Evolutionary conservation across 345 rosid genomes (phyloP).

Genomic region (Crucihimalaya himalaica): DNA sequence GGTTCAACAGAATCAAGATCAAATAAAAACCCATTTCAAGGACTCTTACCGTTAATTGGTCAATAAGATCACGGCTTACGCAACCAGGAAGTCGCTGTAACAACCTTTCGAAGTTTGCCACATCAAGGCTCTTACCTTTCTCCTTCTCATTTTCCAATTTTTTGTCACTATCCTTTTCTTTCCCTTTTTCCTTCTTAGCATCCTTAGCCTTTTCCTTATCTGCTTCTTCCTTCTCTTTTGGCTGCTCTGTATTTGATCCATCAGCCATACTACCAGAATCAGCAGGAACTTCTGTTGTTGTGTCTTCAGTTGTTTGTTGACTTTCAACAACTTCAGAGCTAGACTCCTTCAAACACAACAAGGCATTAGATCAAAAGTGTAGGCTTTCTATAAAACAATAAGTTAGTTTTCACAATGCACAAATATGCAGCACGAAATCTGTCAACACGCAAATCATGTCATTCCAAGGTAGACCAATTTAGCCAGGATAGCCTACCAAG

Average conservation of each 20-base stretch:
- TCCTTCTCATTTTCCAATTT: slow-evolving; percentile 87
- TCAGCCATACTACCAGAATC: slow-evolving; percentile 63
- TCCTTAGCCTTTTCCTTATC: slow-evolving; percentile 70
- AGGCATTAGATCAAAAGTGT: slow-evolving; percentile 1
- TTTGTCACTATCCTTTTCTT: slow-evolving; percentile 79
- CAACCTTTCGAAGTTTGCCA: slow-evolving; percentile 87
- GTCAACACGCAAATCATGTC: slow-evolving; percentile 11
- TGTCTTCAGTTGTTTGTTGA: slow-evolving; percentile 53
- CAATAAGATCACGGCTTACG: slow-evolving; percentile 96
- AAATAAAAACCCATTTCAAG: slow-evolving; percentile 25
- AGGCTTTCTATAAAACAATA: background rate
- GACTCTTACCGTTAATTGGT: slow-evolving; percentile 83
- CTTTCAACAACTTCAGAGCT: slow-evolving; percentile 66
- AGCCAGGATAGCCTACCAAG: slow-evolving; percentile 8
- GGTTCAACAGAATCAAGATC: background rate
- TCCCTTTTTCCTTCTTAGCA: slow-evolving; percentile 73
- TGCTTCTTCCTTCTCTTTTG: slow-evolving; percentile 81
- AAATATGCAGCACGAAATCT: slow-evolving; percentile 12
- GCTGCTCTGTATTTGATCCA: slow-evolving; percentile 61
- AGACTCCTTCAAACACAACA: slow-evolving; percentile 56
- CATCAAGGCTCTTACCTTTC: slow-evolving; percentile 84
- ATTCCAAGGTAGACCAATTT: slow-evolving; percentile 8
- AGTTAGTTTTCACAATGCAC: slow-evolving; percentile 15
- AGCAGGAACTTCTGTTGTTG: slow-evolving; percentile 52
- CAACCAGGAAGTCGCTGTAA: slow-evolving; percentile 95